Evolutionary conservation across 2,329 filamentous ascomycete genomes (phyloP), one percentile per base, ranked within the genome.

Genomic region (Xylaria sp.): DNA sequence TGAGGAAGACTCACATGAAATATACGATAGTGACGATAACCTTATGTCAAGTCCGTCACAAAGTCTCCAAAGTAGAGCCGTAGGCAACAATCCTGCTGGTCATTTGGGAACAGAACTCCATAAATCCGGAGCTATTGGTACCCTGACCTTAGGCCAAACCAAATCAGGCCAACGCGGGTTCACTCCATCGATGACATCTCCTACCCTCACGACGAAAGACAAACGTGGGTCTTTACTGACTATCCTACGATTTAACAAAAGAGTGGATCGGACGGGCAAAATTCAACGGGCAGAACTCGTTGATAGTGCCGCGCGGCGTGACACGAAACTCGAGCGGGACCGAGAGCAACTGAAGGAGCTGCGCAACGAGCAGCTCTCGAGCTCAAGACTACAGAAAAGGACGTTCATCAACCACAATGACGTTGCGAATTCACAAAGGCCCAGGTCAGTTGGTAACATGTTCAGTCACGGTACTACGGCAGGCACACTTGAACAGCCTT

Each of bases 181-280:
- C 5, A 33, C 59, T 2, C 54, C 72, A 31, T 69, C 73, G 0
- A 56, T 62, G 10, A 58, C 64, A 2, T 49, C 73, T 1, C 74
- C 80, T 5, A 56, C 65, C 5, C 66, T 70, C 17, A 61, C 72
- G 31, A 75, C 78, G 17, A 73, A 79, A 31, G 79, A 81, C 36
- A 69, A 58, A 44, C 80, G 82, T 54, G 84, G 79, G 63, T 87
- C 86, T 68, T 79, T 90, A 66, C 84, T 89, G 78, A 60, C 72
- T n/a, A 87, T 87, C 4, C 78, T 93, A n/a, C 86, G 89, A 42
- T 88, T 91, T 61, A 90, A 86, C 78, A 91, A 89, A 76, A 82
- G 79, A 47, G 78, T 78, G 39, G 83, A 86, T 68, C 73, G 80
- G 29, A 74, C 80, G 63, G 79, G 82, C 54, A 87, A 84, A 73